Conservation (phyloP, 1,284 basidiomycete species). For the Ustilago curta region DNA sequence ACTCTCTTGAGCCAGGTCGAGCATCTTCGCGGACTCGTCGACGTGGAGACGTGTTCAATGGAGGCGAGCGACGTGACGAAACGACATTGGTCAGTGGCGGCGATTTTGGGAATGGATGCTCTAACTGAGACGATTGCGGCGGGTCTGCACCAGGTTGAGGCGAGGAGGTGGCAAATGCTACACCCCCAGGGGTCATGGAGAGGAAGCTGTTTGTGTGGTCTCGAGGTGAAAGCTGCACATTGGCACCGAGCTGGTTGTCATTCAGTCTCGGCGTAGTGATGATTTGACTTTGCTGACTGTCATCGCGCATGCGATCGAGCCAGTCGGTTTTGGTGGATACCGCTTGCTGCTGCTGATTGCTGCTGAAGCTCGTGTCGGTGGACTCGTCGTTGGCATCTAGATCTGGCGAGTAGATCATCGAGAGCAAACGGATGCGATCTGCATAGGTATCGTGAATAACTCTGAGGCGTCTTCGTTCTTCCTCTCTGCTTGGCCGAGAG, state of each 20-base stretch:
- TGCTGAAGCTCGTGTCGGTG: slow-evolving; percentile 24
- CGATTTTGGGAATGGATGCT: slow-evolving; percentile 30
- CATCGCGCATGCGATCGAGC: slow-evolving; percentile 34
- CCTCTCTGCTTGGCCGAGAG: slow-evolving; percentile 61
- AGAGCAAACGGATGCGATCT: slow-evolving; percentile 69
- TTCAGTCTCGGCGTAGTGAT: slow-evolving; percentile 13
- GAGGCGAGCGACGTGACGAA: slow-evolving; percentile 21
- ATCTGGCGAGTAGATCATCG: slow-evolving; percentile 59
- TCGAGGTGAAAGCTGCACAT: slow-evolving; percentile 14
- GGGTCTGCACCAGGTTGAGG: slow-evolving; percentile 1
- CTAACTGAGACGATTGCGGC: background rate
- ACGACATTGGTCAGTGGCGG: slow-evolving; percentile 22
- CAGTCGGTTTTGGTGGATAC: slow-evolving; percentile 29
- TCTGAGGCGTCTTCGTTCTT: slow-evolving; percentile 67
- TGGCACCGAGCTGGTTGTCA: slow-evolving; percentile 4
- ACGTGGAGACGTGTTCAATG: slow-evolving; percentile 28
- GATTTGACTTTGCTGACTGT: slow-evolving; percentile 13
- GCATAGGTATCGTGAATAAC: slow-evolving; percentile 71
- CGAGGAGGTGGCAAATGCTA: slow-evolving; percentile 15
- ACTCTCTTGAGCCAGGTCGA: slow-evolving; percentile 26
- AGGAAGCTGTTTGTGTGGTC: slow-evolving; percentile 32
- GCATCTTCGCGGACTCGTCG: slow-evolving; percentile 14
- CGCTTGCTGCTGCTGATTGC: slow-evolving; percentile 9
- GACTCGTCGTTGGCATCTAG: slow-evolving; percentile 14
- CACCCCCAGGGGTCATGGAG: slow-evolving; percentile 27